These are phyloP conservation scores for Zygoascus biomembranicola DNA, from an alignment of 805 yeast species.

Conservation along the genomic window DNA sequence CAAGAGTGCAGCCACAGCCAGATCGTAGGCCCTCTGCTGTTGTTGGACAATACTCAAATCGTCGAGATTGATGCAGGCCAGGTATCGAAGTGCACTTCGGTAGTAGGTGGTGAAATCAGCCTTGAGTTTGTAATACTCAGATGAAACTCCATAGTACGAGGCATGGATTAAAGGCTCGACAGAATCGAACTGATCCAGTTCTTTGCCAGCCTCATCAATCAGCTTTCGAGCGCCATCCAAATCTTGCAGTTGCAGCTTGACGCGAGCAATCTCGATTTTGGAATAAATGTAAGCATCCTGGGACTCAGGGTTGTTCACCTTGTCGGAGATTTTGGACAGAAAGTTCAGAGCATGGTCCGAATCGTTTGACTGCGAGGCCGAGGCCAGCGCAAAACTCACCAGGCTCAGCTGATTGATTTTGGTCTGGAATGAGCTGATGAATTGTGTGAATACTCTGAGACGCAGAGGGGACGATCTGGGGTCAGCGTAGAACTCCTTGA, in stretches of 20 bases:
- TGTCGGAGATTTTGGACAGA: conserved; percentile 35
- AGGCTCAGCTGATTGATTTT: conserved; percentile 73
- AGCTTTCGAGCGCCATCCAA: conserved; percentile 56
- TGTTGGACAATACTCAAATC: conserved; percentile 34
- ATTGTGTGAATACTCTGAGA: conserved; percentile 58
- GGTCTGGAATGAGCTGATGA: conserved; percentile 56
- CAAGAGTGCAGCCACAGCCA: conserved; percentile 76
- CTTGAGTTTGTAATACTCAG: conserved; percentile 65
- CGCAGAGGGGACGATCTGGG: conserved; percentile 48
- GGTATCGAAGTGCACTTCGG: conserved; percentile 68
- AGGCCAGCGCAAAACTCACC: conserved; percentile 59
- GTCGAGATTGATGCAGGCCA: conserved; percentile 59
- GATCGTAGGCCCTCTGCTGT: conserved; percentile 58
- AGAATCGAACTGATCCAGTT: conserved; percentile 49
- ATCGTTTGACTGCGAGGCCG: conserved; percentile 39
- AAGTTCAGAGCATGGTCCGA: conserved; percentile 44
- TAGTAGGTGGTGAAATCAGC: conserved; percentile 78
- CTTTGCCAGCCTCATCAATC: conserved; percentile 51
- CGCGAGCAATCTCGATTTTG: conserved; percentile 67
- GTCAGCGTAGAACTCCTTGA: conserved; percentile 52
- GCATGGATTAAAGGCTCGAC: conserved; percentile 64
- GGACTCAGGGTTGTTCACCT: conserved; percentile 36
- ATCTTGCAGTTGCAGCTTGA: conserved; percentile 48
- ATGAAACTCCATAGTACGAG: conserved; percentile 71
- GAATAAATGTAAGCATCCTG: conserved; percentile 48